A percentile compares a stretch with the other conserved stretches of the same genome.
These are phyloP conservation scores for Mucor sp. DNA, from an alignment of 371 early-diverging fungal genomes.

Conservation along the genomic window DNA sequence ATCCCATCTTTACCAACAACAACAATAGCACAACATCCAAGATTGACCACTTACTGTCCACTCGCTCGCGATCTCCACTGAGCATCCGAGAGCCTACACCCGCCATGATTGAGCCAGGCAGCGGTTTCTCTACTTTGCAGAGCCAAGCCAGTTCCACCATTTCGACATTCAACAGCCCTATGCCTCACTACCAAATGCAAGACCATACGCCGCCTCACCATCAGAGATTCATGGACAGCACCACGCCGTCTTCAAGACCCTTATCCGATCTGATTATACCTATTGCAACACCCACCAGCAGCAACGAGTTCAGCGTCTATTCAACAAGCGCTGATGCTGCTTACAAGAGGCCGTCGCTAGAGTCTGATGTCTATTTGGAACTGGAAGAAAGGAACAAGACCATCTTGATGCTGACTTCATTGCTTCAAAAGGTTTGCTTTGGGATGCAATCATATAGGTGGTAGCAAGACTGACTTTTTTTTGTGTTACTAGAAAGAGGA, in stretches of 20 bases:
- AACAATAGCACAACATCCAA: slow-evolving; percentile 2
- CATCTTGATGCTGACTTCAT: slow-evolving; percentile 7
- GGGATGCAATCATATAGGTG: too few species aligned
- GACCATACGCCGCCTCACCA: background rate
- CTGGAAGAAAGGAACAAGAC: slow-evolving; percentile 18
- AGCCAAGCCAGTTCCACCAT: slow-evolving; percentile 18
- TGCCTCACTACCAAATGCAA: background rate
- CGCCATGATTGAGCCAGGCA: slow-evolving; percentile 18
- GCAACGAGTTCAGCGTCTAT: background rate
- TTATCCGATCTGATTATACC: slow-evolving; percentile 19
- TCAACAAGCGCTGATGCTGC: background rate
- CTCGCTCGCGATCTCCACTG: slow-evolving; percentile 3
- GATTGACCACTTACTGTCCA: background rate
- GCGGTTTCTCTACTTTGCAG: slow-evolving; percentile 13
- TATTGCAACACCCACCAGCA: slow-evolving; percentile 2
- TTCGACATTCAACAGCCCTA: slow-evolving; percentile 7
- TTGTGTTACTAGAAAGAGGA: slow-evolving; percentile 23
- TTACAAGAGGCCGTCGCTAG: background rate
- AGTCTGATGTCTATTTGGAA: slow-evolving; percentile 1
- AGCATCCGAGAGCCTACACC: slow-evolving; percentile 15
- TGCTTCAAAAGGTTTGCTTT: slow-evolving; percentile 14
- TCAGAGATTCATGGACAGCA: background rate
- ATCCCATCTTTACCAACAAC: background rate
- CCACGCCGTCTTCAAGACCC: background rate
- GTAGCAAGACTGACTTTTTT: too few species aligned